Percentiles rank a stretch among this genome's conserved stretches.
Conservation (phyloP, 768 basidiomycete species). For the Kwoniella bestiolae region DNA sequence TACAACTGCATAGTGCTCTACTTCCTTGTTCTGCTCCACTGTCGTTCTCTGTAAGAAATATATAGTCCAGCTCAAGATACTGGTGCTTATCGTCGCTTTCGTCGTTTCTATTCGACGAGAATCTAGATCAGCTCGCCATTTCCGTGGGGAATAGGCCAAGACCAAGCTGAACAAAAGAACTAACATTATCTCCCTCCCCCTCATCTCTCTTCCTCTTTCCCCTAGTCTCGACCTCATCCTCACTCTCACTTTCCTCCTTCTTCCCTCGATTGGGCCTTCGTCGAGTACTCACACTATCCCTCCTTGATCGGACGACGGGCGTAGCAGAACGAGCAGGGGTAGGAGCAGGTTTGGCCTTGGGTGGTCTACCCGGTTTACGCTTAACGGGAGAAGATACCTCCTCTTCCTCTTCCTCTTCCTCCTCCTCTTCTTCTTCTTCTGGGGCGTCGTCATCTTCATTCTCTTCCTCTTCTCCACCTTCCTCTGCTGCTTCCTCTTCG, state of each 20-base stretch:
- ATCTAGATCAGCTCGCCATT: background rate
- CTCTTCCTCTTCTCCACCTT: constrained; percentile 16
- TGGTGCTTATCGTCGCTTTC: background rate
- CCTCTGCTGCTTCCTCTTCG: constrained; percentile 48
- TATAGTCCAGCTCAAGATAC: too few species aligned
- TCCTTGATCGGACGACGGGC: background rate
- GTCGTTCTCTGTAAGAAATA: background rate
- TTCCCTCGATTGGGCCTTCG: constrained; percentile 3
- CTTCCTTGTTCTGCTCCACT: background rate
- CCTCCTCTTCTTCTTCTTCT: constrained; percentile 16
- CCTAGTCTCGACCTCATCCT: background rate
- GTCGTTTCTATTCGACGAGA: background rate
- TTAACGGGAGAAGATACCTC: constrained; percentile 6
- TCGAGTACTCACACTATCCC: constrained; percentile 1
- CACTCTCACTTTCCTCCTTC: constrained; percentile 7
- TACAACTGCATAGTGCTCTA: background rate
- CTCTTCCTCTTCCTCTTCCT: constrained; percentile 21
- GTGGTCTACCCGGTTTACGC: constrained; percentile 5
- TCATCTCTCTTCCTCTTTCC: background rate
- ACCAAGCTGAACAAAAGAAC: background rate
- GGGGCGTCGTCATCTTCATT: constrained; percentile 23
- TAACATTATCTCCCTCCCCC: background rate
- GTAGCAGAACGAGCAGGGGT: background rate
- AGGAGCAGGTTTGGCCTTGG: background rate
- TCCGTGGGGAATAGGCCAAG: too few species aligned